phyloP scores from a whole-genome alignment of 345 rosid genomes.

The Rhodamnia argentea region DNA sequence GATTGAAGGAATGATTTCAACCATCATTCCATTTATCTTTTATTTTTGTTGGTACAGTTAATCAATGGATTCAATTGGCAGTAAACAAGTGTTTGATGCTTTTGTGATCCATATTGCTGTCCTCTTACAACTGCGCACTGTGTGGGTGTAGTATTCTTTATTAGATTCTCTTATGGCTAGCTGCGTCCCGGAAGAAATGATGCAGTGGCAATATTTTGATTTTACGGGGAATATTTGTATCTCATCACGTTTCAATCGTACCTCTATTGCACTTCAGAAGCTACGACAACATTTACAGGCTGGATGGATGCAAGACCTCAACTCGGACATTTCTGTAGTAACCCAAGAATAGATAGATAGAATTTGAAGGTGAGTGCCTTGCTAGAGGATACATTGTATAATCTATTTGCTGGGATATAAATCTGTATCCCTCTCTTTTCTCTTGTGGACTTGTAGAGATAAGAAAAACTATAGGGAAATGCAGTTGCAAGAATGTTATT shows the following conservation, averaged over 20 bases:
- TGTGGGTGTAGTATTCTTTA: background rate
- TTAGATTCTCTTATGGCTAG: background rate
- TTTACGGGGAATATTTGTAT: constrained; percentile 74
- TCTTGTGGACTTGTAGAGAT: background rate
- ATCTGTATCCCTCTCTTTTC: background rate
- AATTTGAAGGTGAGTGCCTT: background rate
- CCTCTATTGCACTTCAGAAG: constrained; percentile 53
- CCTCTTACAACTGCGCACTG: background rate
- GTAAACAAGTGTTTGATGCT: no score
- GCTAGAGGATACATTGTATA: background rate
- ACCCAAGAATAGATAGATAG: constrained; percentile 67
- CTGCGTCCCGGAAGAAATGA: background rate
- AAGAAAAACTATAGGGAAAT: no score
- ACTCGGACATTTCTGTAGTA: constrained; percentile 75
- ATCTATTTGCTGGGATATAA: background rate
- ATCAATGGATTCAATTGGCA: no score
- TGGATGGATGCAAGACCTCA: constrained; percentile 91
- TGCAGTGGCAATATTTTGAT: background rate
- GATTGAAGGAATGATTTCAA: no score
- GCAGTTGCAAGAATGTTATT: no score
- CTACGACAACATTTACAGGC: constrained; percentile 42
- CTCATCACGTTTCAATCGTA: constrained; percentile 77
- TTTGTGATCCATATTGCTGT: no score
- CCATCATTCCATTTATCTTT: no score
- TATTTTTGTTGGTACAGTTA: no score